Percentiles rank a stretch among this genome's conserved stretches.
Conservation (phyloP, 2,329 filamentous ascomycete species). For the Epichloe coenophiala region DNA sequence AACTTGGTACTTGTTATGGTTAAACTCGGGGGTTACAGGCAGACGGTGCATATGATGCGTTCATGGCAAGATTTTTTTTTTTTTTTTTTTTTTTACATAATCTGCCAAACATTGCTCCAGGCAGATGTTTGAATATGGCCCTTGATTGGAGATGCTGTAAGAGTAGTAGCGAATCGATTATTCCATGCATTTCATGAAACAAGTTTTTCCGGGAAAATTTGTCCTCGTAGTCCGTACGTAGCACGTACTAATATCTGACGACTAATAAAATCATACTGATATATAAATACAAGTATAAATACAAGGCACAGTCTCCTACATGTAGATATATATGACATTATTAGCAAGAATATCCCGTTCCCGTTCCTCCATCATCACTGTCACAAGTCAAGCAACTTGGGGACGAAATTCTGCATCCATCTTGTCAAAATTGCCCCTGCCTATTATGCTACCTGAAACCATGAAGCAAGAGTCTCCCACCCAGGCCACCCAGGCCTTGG, state of each 20-base stretch:
- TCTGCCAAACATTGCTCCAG: neutral
- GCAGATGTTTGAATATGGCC: neutral
- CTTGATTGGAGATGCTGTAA: neutral
- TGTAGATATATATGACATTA: too few species aligned
- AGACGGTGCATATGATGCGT: neutral
- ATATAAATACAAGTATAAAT: too few species aligned
- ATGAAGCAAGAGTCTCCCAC: neutral
- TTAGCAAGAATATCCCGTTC: too few species aligned
- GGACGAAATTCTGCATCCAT: too few species aligned
- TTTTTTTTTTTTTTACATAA: conserved; percentile 1
- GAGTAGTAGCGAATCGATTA: too few species aligned
- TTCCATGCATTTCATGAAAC: neutral
- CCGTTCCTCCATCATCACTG: too few species aligned
- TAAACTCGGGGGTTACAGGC: neutral
- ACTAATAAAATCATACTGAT: too few species aligned
- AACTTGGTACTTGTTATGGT: neutral
- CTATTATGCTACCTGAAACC: neutral
- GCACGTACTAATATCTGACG: too few species aligned
- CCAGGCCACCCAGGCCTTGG: neutral
- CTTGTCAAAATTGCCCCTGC: too few species aligned
- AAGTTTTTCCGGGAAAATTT: neutral
- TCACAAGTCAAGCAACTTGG: too few species aligned
- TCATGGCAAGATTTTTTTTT: neutral
- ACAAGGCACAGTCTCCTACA: too few species aligned
- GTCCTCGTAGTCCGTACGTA: too few species aligned